Base-by-base conservation (phyloP, 176 grass and related monocot species). In the Rhynchospora pubera region DNA sequence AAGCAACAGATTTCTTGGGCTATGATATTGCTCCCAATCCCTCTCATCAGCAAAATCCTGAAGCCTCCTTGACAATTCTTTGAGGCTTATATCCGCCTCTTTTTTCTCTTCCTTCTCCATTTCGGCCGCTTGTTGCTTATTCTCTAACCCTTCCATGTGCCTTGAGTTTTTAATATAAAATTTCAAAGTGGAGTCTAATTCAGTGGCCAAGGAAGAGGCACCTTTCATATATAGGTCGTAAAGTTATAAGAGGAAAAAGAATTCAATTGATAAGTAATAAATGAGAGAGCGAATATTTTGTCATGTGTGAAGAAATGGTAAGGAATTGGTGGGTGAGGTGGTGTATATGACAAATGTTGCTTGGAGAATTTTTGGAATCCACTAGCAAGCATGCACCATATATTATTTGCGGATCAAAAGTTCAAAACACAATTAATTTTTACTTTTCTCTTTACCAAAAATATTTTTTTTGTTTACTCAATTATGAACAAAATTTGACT, bases 21-120 rank as follows among this genome's bases (percentile, higher is more conserved):
- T 88, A 23, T 97, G 94, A 86, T 92, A 75, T 76, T 91, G 84
- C 69, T 97, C 94, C 94, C 94, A 97, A 84, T 97, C 88, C 83
- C 94, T 86, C 88, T 92, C 90, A 83, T 85, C 86, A 48, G 94
- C 91, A 80, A 97, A 97, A 71, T 92, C 88, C 13, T 92, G 80
- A 60, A 97, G 90, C 80, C 70, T 97, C 83, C 57, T 91, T 67
- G 90, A 94, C 56, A 97, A 87, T 50, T 97, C 86, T 77, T 92
- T 90, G 6, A 97, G 90, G 83, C 91, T 89, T 74, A 97, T 92
- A 56, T 85, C 91, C 46, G 30, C 65, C 79, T 67, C 23, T 79
- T 24, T 86, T 44, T 7, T 62, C 16, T 2, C 73, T 71, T 63
- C 82, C 71, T 16, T 85, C 69, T 34, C 87, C 71, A 77, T 68